Conservation (phyloP, 352 stramenopile species). For the Phytophthora syringae region DNA sequence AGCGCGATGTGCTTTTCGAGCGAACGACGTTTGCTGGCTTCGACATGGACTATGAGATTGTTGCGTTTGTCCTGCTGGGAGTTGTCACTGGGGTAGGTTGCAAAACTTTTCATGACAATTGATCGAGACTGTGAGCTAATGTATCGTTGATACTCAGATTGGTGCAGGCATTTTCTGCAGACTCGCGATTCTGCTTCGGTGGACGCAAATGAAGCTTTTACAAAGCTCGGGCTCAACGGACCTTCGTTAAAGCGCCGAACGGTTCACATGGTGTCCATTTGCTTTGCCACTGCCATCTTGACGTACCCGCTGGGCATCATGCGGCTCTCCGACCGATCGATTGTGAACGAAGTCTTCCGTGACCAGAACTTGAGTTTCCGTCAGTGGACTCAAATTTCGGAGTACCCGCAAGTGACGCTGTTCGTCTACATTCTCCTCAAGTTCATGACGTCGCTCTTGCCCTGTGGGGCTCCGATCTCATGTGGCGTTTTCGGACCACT, state of each 20-base stretch:
- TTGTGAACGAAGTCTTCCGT: conserved; percentile 86
- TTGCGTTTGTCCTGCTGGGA: conserved; percentile 77
- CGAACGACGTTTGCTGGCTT: conserved; percentile 82
- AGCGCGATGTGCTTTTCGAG: conserved; percentile 82
- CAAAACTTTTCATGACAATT: too few species aligned
- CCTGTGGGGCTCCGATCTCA: conserved; percentile 78
- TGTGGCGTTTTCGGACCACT: conserved; percentile 85
- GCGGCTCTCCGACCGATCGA: conserved; percentile 72
- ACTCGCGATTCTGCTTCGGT: conserved; percentile 57
- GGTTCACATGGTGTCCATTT: conserved; percentile 72
- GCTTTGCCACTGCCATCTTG: conserved; percentile 59
- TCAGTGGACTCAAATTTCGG: conserved; percentile 71
- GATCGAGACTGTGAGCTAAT: too few species aligned
- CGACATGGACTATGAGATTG: conserved; percentile 85
- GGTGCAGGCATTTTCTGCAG: conserved; percentile 72
- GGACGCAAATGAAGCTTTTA: conserved; percentile 65
- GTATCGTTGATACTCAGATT: conserved; percentile 51
- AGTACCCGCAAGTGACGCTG: conserved; percentile 74
- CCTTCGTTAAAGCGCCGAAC: conserved; percentile 64
- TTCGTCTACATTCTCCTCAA: conserved; percentile 85
- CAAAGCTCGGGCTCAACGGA: conserved; percentile 55
- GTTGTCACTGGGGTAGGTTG: conserved; percentile 72
- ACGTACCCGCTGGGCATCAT: conserved; percentile 82
- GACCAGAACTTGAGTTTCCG: conserved; percentile 69
- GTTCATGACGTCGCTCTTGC: conserved; percentile 77